Base-by-base conservation (phyloP, 2,329 filamentous ascomycete species). In the Trichoderma brevicompactum region DNA sequence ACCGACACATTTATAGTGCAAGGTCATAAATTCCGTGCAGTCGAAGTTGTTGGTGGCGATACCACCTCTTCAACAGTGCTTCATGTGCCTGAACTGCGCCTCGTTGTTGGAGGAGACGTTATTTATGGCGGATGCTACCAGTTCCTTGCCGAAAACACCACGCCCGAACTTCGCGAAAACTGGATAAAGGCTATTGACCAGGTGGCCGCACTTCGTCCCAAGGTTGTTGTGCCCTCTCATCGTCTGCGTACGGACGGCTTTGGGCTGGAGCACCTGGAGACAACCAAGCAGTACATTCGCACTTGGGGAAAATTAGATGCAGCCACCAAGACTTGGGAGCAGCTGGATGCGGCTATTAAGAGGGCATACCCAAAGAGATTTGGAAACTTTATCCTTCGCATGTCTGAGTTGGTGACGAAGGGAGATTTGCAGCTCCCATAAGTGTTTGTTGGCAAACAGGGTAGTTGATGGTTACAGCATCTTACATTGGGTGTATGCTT, bases 361-460 rank as follows among this genome's bases (percentile, higher is more conserved):
- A 60, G 49, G 34, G 56, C 56, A 13, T 60, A 60, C 19, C 56
- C 56, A 1, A 49, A 60, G 19, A 60, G 56, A 40, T 40, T 49
- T 15, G 56, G 56, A 13, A 60, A 60, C 17, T 60, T 12, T 10
- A 60, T 49, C 19, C 56, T 60, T 49, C 56, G 56, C 7, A 0
- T 49, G 6, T 60, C 56, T 6, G 44, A 49, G 32, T 32, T 60
- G 13, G 56, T 60, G 43, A 32, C 56, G 2, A 60, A 60, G 34
- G 56, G 56, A 12, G 43, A 49, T n/a, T 8, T 60, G 13, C 56
- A 60, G 5, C 43, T 60, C 2, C 56, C 56, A 7, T 60, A 28
- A 49, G 43, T 15, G 2, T 13, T 32, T 13, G 2, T 12, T 7
- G 2, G 36, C 7, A 8, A 28, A 28, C 23, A 28, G 23, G 23